Evolutionary conservation across 768 basidiomycete species (phyloP).

Genomic region (Trichaptum fuscoviolaceum): DNA sequence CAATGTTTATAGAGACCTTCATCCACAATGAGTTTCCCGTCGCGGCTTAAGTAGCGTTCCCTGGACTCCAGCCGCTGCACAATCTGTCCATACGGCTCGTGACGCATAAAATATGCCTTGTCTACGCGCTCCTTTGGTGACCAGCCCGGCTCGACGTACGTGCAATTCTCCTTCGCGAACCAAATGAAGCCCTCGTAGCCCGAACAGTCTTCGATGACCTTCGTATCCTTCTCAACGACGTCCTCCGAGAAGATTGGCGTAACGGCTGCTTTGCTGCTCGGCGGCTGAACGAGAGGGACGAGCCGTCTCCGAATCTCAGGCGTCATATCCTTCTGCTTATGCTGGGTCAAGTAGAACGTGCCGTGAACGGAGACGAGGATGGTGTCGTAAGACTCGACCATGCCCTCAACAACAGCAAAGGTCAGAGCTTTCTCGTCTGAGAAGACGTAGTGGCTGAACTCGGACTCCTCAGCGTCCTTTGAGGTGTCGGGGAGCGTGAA

Average conservation of each 20-base stretch:
- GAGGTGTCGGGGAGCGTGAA: not conserved
- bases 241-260: not conserved
- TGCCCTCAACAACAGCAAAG: not conserved
- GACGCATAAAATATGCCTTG: slow-evolving; percentile 3
- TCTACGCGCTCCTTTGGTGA: not conserved
- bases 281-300: not conserved
- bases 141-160: slow-evolving; percentile 1
- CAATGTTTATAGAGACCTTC: slow-evolving; percentile 3
- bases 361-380: not conserved
- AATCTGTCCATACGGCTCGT: not conserved
- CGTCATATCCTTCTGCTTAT: not conserved
- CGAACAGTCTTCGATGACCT: not conserved
- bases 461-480: not conserved
- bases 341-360: not conserved
- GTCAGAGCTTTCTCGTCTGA: not conserved
- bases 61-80: not conserved
- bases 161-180: not conserved
- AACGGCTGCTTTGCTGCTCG: not conserved
- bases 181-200: not conserved
- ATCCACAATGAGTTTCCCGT: slow-evolving; percentile 1
- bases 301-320: not conserved
- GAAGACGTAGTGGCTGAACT: slow-evolving; percentile 4
- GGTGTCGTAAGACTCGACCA: slow-evolving; percentile 2
- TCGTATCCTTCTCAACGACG: not conserved
- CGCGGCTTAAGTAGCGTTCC: not conserved